Conservation (phyloP, 148 eudicot genomes). For the Nyssa sinensis region DNA sequence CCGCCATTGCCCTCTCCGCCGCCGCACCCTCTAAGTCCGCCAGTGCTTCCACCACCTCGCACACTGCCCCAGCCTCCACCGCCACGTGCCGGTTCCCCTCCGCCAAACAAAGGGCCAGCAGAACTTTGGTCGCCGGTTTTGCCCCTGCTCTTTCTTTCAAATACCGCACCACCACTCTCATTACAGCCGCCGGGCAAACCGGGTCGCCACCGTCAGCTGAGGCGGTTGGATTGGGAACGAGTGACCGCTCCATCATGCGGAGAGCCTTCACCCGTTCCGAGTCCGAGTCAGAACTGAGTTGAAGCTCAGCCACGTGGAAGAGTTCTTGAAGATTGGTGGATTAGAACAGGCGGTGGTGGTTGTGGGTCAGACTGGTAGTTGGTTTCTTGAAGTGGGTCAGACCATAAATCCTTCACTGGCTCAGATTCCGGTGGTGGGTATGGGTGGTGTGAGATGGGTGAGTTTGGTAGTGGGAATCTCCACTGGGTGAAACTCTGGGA, state of each 20-base stretch:
- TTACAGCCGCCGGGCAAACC: slow-evolving; percentile 54
- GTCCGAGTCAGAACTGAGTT: slow-evolving; percentile 52
- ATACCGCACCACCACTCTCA: slow-evolving; percentile 47
- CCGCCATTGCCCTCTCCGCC: slow-evolving; percentile 80
- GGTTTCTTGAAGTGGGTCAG: slow-evolving; percentile 15
- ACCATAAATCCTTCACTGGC: background rate
- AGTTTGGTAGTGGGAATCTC: slow-evolving; percentile 55
- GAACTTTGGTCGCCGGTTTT: slow-evolving; percentile 67
- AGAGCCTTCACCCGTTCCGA: slow-evolving; percentile 48
- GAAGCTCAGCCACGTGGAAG: slow-evolving; percentile 67
- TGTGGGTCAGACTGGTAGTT: background rate
- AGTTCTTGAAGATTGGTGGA: slow-evolving; percentile 40
- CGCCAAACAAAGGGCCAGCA: slow-evolving; percentile 65
- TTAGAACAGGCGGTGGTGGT: slow-evolving; percentile 15
- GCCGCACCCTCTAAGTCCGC: slow-evolving; percentile 61
- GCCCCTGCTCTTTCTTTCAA: slow-evolving; percentile 36
- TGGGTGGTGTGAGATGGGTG: slow-evolving; percentile 38
- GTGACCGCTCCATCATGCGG: slow-evolving; percentile 58
- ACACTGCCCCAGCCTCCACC: slow-evolving; percentile 65
- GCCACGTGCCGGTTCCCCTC: slow-evolving; percentile 73
- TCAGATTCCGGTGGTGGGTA: slow-evolving; percentile 14
- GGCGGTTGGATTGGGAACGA: slow-evolving; percentile 60
- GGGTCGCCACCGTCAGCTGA: slow-evolving; percentile 21
- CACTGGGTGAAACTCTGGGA: slow-evolving; percentile 95
- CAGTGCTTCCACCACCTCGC: slow-evolving; percentile 75